phyloP scores from a whole-genome alignment of 805 yeast species.

The Sugiyamaella lignohabitans region DNA sequence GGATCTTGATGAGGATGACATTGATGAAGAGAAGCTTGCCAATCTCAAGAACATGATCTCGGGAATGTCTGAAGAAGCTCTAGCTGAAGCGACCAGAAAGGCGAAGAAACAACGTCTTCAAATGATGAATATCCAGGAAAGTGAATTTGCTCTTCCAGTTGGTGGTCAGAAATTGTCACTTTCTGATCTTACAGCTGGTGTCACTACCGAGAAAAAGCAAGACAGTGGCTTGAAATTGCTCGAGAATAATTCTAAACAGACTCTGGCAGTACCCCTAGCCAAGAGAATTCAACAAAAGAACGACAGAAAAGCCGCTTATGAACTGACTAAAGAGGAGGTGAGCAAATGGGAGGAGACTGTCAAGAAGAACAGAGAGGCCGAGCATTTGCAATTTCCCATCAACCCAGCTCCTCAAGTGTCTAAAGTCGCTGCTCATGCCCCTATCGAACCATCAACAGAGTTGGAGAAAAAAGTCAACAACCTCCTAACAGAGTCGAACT shows the following conservation, averaged over 20 bases:
- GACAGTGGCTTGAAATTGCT: conserved; percentile 47
- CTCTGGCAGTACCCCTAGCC: conserved; percentile 78
- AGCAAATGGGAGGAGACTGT: conserved; percentile 85
- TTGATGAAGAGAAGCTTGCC: conserved; percentile 44
- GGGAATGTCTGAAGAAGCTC: conserved; percentile 22
- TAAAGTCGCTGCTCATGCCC: conserved; percentile 50
- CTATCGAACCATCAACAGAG: conserved; percentile 43
- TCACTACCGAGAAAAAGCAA: conserved; percentile 41
- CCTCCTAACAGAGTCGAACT: conserved; percentile 56
- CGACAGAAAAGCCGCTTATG: conserved; percentile 87
- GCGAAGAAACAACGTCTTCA: conserved; percentile 44
- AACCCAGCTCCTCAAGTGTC: conserved; percentile 40
- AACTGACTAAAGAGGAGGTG: conserved; percentile 78
- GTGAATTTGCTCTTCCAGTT: conserved; percentile 63
- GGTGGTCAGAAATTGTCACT: conserved; percentile 54
- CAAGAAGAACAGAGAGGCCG: conserved; percentile 72
- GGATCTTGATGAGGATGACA: conserved; percentile 41
- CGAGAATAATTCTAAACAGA: conserved; percentile 27
- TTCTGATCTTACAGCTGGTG: conserved; percentile 64
- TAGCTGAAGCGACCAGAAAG: conserved; percentile 32
- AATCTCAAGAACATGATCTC: conserved; percentile 32
- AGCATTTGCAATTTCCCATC: conserved; percentile 73
- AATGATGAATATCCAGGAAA: conserved; percentile 53
- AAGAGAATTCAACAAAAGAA: conserved; percentile 76
- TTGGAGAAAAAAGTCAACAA: conserved; percentile 60